phyloP scores from a whole-genome alignment of 2,329 filamentous ascomycete species.

The Cladosporium sp. region DNA sequence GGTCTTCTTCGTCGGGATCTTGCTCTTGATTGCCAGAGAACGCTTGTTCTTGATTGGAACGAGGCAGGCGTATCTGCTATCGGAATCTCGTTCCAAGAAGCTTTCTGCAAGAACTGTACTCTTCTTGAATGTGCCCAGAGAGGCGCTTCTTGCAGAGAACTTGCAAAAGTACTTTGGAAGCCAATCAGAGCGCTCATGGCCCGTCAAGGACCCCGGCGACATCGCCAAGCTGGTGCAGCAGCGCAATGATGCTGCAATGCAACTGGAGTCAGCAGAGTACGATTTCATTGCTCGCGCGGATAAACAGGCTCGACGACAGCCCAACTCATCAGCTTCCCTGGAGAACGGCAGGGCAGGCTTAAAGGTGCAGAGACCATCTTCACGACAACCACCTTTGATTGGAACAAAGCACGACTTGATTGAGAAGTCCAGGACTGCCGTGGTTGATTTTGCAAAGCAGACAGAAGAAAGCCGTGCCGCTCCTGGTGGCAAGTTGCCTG shows the following conservation, averaged over 20 bases:
- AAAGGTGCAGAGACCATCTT: constrained; percentile 54
- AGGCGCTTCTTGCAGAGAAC: constrained; percentile 26
- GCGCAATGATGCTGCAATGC: constrained; percentile 39
- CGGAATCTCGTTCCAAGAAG: constrained; percentile 40
- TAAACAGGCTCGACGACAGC: constrained; percentile 16
- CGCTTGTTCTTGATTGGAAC: constrained; percentile 46
- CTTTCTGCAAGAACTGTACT: constrained; percentile 46
- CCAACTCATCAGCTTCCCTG: neutral
- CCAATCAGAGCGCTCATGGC: constrained; percentile 38
- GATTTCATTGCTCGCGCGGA: constrained; percentile 37
- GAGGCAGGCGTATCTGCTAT: constrained; percentile 45
- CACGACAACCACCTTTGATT: constrained; percentile 64
- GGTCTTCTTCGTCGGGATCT: constrained; percentile 38
- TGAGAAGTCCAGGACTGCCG: constrained; percentile 72
- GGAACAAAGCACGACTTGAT: constrained; percentile 91
- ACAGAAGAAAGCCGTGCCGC: constrained; percentile 59
- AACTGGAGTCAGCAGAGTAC: constrained; percentile 43
- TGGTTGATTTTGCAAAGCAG: constrained; percentile 68
- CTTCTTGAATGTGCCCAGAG: constrained; percentile 42
- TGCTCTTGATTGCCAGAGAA: constrained; percentile 43
- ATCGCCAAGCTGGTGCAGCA: constrained; percentile 42
- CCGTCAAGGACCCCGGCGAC: constrained; percentile 43
- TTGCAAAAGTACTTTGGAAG: constrained; percentile 34
- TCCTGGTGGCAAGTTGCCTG: constrained; percentile 51
- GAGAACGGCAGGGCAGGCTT: constrained; percentile 1